Evolutionary conservation across 768 basidiomycete species (phyloP).

Genomic region (Lenzites betulinus): DNA sequence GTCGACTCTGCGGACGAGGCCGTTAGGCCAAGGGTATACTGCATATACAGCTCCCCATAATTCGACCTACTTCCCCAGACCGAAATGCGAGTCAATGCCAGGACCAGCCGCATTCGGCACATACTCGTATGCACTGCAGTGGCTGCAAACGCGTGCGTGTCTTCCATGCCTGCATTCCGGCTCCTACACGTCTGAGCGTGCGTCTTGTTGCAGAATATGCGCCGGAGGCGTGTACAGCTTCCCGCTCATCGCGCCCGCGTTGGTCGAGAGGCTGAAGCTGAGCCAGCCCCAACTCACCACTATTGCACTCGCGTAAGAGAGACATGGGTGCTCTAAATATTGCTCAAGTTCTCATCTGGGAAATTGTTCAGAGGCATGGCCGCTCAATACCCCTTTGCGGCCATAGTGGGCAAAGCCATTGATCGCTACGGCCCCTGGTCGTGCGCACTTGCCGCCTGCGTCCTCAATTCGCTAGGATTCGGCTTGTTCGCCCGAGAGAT

Average conservation of each 20-base stretch:
- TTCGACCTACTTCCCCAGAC: background rate
- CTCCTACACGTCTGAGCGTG: background rate
- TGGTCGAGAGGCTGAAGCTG: slow-evolving; percentile 61
- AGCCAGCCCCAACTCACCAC: slow-evolving; percentile 79
- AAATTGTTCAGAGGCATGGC: slow-evolving; percentile 63
- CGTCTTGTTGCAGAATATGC: slow-evolving; percentile 49
- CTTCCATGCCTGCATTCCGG: background rate
- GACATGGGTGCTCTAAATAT: background rate
- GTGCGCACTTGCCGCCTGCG: slow-evolving; percentile 63
- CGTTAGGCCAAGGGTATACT: too few relatives aligned
- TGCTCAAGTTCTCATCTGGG: background rate
- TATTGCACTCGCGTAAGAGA: slow-evolving; percentile 70
- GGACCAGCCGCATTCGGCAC: slow-evolving; percentile 21
- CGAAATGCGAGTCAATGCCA: background rate
- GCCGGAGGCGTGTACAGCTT: slow-evolving; percentile 84
- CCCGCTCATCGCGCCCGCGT: slow-evolving; percentile 67
- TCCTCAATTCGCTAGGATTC: slow-evolving; percentile 62
- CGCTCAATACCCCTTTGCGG: slow-evolving; percentile 78
- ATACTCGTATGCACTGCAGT: slow-evolving; percentile 53
- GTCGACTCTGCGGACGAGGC: too few relatives aligned
- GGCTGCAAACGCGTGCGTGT: slow-evolving; percentile 61
- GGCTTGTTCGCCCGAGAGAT: slow-evolving; percentile 63
- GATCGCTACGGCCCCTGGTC: slow-evolving; percentile 68
- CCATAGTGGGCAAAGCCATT: slow-evolving; percentile 65
- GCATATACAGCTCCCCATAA: too few relatives aligned